Evolutionary conservation across 352 stramenopile species (phyloP).

Genomic region (Phytopythium mirpurense): DNA sequence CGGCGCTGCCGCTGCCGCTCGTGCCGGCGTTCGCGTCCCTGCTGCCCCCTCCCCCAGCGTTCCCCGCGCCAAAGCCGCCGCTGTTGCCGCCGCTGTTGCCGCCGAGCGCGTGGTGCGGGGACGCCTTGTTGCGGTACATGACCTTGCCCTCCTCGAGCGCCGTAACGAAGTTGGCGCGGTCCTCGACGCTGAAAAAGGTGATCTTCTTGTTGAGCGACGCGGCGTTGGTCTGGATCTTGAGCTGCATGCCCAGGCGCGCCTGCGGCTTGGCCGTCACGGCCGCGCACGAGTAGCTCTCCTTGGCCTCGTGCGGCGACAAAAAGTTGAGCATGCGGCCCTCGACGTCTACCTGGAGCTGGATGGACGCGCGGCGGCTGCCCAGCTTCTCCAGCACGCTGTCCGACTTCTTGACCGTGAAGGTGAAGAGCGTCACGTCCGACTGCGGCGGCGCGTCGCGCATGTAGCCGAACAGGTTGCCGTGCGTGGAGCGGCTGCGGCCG

Average conservation of each 20-base stretch:
- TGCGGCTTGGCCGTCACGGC: slow-evolving; percentile 75
- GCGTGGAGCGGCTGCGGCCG: slow-evolving; percentile 54
- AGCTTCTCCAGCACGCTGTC: slow-evolving; percentile 81
- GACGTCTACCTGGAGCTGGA: slow-evolving; percentile 81
- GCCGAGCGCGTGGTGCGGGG: slow-evolving; percentile 1
- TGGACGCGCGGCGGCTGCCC: slow-evolving; percentile 74
- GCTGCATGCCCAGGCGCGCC: slow-evolving; percentile 70
- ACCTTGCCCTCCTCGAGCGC: slow-evolving; percentile 79
- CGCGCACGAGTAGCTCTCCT: slow-evolving; percentile 78
- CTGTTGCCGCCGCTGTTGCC: slow-evolving; percentile 7
- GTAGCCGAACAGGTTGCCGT: slow-evolving; percentile 78
- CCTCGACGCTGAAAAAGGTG: slow-evolving; percentile 77
- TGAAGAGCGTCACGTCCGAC: slow-evolving; percentile 76
- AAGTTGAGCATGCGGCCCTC: slow-evolving; percentile 83
- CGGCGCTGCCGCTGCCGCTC: background rate
- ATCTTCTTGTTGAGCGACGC: slow-evolving; percentile 83
- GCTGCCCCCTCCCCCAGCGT: background rate
- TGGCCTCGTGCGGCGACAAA: slow-evolving; percentile 62
- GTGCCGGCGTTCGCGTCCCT: background rate
- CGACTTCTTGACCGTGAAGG: slow-evolving; percentile 84
- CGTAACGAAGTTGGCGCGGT: slow-evolving; percentile 78
- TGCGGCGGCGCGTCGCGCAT: slow-evolving; percentile 31
- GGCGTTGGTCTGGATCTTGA: slow-evolving; percentile 79
- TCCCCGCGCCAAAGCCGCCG: background rate
- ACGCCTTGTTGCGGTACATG: slow-evolving; percentile 60